Base-by-base conservation (phyloP, 163 green algal species). In the Picocystis sp. region DNA sequence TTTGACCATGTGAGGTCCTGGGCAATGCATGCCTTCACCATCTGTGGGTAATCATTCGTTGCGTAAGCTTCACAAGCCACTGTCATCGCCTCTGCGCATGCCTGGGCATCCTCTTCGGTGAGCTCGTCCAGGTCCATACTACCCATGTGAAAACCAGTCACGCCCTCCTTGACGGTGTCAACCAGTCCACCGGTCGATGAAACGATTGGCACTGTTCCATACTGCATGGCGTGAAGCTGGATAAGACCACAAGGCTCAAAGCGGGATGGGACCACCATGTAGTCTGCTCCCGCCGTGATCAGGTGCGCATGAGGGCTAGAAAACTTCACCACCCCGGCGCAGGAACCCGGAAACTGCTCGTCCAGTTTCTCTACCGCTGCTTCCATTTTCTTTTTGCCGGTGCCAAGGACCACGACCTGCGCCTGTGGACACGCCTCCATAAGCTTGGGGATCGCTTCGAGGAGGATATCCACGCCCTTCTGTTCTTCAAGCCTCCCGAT, bases 221-320 rank as follows among this genome's bases (percentile, higher is more conserved):
- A 57, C 53, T 78, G 66, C 86, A 94, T 92, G 53, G 84, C 85
- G 57, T 95, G 87, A 67, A 96, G 75, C 82, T 96, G 87, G 67
- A 96, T 93, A 14, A 96, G 75, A 43, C 89, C 89, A 67, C 89
- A 98, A 13, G 89, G 89, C 79, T 98, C 89, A 55, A 96, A 97
- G 47, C 89, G 79, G 1, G 79, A 93, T n/a, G 89, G 89, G 52
- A 98, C 83, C 57, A 96, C 55, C 69, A 98, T 84, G 83, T 86
- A 96, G 64, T 98, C 89, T 15, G 84, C 73, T 22, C 89, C 87
- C 2, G 88, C 88, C 19, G 76, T 95, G 65, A 98, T 93, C 23
- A 84, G 51, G 76, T 97, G 89, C 11, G 89, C 89, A 25, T 95
- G 75, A 34, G 82, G 79, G 10, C 75, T 74, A 42, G 62, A 77